Evolutionary conservation across 2,329 filamentous ascomycete genomes (phyloP).

Genomic region (Hirsutella rhossiliensis): DNA sequence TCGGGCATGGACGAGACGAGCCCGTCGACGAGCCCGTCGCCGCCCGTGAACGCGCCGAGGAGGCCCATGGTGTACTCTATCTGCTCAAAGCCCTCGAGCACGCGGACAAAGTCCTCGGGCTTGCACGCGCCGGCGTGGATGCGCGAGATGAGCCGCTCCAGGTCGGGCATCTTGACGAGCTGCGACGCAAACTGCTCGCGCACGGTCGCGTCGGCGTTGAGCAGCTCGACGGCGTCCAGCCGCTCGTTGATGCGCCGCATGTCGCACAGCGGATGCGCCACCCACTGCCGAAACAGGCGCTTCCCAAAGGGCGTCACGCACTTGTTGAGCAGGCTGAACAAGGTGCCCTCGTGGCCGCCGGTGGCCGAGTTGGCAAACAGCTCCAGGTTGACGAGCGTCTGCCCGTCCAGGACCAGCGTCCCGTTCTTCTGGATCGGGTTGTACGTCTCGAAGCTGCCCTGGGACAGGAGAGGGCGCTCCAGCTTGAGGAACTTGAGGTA

Average conservation of each 20-base stretch:
- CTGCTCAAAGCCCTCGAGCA: conserved; percentile 93
- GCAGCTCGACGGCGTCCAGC: conserved; percentile 82
- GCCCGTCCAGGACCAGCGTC: conserved; percentile 84
- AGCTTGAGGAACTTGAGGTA: conserved; percentile 83
- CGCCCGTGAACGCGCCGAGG: conserved; percentile 60
- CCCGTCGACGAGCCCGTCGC: conserved; percentile 72
- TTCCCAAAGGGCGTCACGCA: conserved; percentile 97
- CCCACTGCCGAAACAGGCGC: conserved; percentile 90
- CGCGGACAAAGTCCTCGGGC: conserved; percentile 82
- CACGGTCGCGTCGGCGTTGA: conserved; percentile 71
- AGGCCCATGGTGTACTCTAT: conserved; percentile 90
- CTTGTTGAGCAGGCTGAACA: conserved; percentile 83
- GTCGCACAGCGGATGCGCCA: conserved; percentile 88
- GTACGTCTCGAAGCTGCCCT: conserved; percentile 85
- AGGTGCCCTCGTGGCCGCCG: conserved; percentile 70
- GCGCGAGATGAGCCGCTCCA: conserved; percentile 87
- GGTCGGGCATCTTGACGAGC: conserved; percentile 81
- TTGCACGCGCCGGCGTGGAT: conserved; percentile 88
- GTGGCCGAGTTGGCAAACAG: conserved; percentile 90
- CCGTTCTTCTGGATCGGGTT: conserved; percentile 85
- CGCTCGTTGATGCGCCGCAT: conserved; percentile 82
- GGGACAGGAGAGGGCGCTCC: conserved; percentile 73
- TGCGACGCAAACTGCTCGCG: conserved; percentile 83
- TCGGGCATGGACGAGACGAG: conserved; percentile 80
- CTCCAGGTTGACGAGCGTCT: conserved; percentile 96